Percentiles rank a stretch among this genome's conserved stretches.
Conservation (phyloP, 805 yeast genomes). For the Kodamaea fukazawae region DNA sequence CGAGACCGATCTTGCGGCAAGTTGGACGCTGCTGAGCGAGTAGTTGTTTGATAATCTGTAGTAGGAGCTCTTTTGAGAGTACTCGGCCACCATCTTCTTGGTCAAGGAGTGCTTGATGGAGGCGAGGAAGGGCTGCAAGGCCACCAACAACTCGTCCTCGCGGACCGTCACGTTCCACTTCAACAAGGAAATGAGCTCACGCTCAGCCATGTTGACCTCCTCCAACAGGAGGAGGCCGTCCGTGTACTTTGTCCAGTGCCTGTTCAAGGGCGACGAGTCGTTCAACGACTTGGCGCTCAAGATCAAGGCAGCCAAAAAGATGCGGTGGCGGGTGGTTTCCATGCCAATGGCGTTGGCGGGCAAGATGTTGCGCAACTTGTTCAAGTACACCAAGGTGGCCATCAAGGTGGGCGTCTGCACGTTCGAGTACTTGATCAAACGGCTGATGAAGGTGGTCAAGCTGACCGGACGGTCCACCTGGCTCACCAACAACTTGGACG, state of each 20-base stretch:
- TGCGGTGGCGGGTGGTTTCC: conserved; percentile 89
- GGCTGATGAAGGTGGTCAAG: conserved; percentile 64
- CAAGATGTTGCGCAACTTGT: conserved; percentile 68
- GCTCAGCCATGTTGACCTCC: conserved; percentile 89
- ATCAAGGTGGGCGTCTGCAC: conserved; percentile 94
- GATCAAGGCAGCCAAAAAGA: conserved; percentile 84
- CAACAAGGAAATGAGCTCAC: conserved; percentile 76
- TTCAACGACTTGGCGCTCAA: conserved; percentile 90
- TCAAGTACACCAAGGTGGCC: conserved; percentile 84
- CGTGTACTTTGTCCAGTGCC: conserved; percentile 94
- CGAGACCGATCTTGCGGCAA: too few relatives aligned
- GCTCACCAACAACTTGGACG: conserved; percentile 19
- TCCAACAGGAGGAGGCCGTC: conserved; percentile 72
- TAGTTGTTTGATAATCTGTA: conserved; percentile 27
- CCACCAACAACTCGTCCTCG: conserved; percentile 64
- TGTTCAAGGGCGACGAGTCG: conserved; percentile 92
- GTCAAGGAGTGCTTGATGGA: conserved; percentile 61
- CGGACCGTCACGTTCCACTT: conserved; percentile 81
- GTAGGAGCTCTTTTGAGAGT: conserved; percentile 25
- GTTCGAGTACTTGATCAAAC: conserved; percentile 73
- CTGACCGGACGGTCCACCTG: conserved; percentile 24
- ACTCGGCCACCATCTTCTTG: conserved; percentile 25
- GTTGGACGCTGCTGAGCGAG: conserved; percentile 1
- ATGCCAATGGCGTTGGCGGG: conserved; percentile 91
- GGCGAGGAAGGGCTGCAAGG: conserved; percentile 70